Evolutionary conservation across 1,139 yeast species (phyloP), one percentile per base, ranked within the genome.

Genomic region (Hansenula lynferdii): DNA sequence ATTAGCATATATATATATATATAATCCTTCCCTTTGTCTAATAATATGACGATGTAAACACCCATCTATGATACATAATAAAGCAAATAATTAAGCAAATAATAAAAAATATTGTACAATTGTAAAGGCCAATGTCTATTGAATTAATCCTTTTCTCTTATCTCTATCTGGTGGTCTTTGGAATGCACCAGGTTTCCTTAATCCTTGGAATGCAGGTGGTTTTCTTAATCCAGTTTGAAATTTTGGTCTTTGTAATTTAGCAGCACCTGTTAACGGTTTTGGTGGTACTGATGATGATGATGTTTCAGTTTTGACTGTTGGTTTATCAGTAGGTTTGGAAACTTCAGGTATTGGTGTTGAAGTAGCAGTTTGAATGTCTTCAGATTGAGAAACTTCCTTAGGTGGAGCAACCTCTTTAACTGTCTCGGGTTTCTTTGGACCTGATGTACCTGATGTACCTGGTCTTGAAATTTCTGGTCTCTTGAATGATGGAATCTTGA

Each of bases 171-270:
- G 40, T 8, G 68, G 65, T 39, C 56, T 63, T 45, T 70, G 67
- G 54, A 74, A 69, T 22, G 76, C 75, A 11, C 77, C 77, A 1
- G 81, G 82, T 52, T 71, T 73, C 48, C 72, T 62, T 29, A 75
- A 60, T 1, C 71, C 71, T 23, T 36, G 39, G 33, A 50, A 48
- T 5, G 53, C 44, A 8, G 45, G 36, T 17, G 53, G 54, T 37
- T 51, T 53, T 31, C 50, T 50, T 5, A 37, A 23, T 12, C 37
- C 41, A 28, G 31, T 44, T n/a, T 47, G 45, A 26, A 51, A 49
- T 36, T 52, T 52, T 6, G 56, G 56, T 36, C 54, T 49, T 28
- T 39, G 42, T 16, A 50, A 26, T 27, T 25, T 33, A 9, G 34
- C 17, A 18, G 25, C 35, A 19, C n/a, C 39, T 8, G 29, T n/a